Conservation (phyloP, 495 filamentous ascomycete genomes). For the Penicillium cosmopolitanum region DNA sequence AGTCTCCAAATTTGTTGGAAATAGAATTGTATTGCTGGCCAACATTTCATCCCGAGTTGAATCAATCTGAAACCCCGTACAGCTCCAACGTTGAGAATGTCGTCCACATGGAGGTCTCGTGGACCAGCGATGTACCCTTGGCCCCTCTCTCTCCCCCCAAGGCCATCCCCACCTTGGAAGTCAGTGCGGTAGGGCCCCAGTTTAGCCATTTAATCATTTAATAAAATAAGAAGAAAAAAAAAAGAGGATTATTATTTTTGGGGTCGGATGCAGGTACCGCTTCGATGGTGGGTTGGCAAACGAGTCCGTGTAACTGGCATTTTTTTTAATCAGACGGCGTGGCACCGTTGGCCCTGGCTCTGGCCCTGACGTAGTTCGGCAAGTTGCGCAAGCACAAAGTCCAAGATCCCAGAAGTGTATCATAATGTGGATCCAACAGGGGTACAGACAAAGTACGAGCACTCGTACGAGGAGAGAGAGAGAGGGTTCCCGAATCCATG, state of each 20-base stretch:
- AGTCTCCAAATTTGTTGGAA: background rate
- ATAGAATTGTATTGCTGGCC: background rate
- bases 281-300: background rate
- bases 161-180: slow-evolving; percentile 14
- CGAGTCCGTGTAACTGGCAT: background rate
- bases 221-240: too few relatives aligned
- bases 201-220: slow-evolving; percentile 2
- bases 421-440: background rate
- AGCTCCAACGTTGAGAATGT: slow-evolving; percentile 6
- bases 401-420: background rate
- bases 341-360: background rate
- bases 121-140: slow-evolving; percentile 16
- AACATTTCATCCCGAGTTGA: background rate
- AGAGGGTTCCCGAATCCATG: background rate
- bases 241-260: background rate
- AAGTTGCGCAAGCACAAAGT: slow-evolving; percentile 1
- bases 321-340: background rate
- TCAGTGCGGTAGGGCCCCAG: slow-evolving; percentile 22
- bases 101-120: slow-evolving; percentile 36
- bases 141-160: background rate
- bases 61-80: slow-evolving; percentile 25
- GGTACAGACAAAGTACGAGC: background rate
- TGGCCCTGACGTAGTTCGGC: slow-evolving; percentile 1
- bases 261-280: slow-evolving; percentile 25
- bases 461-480: too few relatives aligned